Percentiles rank a stretch among this genome's conserved stretches.
These are phyloP conservation scores for Clarireedia monteithiana DNA, from an alignment of 2,329 filamentous ascomycete species.

Conservation along the genomic window DNA sequence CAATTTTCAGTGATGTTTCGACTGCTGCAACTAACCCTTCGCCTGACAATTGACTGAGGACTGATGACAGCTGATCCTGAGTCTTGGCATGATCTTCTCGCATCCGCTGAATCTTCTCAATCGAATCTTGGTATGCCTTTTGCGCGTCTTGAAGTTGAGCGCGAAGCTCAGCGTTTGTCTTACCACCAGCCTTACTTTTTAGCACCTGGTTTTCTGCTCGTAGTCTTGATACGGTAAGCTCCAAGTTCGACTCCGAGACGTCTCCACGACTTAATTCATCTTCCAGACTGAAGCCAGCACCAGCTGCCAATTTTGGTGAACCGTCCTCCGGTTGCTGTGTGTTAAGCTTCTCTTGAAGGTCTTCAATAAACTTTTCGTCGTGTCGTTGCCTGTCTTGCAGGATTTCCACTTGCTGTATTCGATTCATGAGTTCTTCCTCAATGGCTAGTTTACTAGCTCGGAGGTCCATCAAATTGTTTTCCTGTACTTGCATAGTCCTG, in stretches of 20 bases:
- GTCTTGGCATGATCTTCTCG: conserved; percentile 50
- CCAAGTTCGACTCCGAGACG: conserved; percentile 38
- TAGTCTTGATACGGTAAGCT: conserved; percentile 47
- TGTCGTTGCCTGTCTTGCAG: conserved; percentile 35
- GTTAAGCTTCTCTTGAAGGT: conserved; percentile 48
- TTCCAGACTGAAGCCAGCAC: background rate
- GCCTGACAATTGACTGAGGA: conserved; percentile 38
- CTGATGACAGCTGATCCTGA: conserved; percentile 48
- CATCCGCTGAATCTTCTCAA: conserved; percentile 46
- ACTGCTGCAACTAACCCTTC: conserved; percentile 46
- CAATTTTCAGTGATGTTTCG: conserved; percentile 29
- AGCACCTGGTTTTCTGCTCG: conserved; percentile 55
- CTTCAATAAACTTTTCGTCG: conserved; percentile 38
- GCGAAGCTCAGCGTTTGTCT: conserved; percentile 46
- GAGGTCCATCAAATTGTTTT: conserved; percentile 27
- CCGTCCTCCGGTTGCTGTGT: background rate
- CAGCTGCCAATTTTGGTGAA: conserved; percentile 15
- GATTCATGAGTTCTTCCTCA: conserved; percentile 34
- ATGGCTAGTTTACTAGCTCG: conserved; percentile 36
- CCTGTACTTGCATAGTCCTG: conserved; percentile 30
- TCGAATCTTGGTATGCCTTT: conserved; percentile 42
- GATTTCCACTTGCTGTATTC: conserved; percentile 19
- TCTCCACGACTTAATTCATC: conserved; percentile 45
- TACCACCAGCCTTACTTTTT: conserved; percentile 44
- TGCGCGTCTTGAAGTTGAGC: conserved; percentile 49